phyloP scores from a whole-genome alignment of 2,329 filamentous ascomycete genomes.

The Xylaria sp. region DNA sequence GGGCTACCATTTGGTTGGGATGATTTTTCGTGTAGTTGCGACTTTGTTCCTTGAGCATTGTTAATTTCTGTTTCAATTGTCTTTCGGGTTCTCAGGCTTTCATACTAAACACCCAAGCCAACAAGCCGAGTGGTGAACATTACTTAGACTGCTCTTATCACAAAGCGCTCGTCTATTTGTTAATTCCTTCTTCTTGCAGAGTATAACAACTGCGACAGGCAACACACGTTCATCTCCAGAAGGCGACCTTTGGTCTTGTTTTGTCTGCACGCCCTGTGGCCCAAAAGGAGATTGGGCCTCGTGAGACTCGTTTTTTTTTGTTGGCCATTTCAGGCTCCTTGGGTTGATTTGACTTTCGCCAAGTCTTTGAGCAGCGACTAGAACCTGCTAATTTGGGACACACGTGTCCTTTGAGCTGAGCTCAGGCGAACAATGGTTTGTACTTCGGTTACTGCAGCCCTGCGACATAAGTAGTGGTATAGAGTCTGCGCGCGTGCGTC shows the following conservation, averaged over 20 bases:
- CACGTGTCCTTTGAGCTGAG: conserved; percentile 27
- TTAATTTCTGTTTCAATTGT: background rate
- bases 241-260: background rate
- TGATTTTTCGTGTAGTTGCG: no score
- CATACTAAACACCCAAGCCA: background rate
- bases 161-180: background rate
- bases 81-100: background rate
- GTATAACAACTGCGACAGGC: background rate
- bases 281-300: background rate
- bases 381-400: conserved; percentile 14
- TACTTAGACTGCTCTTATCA: background rate
- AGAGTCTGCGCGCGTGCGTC: conserved; percentile 2
- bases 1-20: no score
- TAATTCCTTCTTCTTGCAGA: background rate
- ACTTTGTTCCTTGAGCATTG: background rate
- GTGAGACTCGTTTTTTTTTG: background rate
- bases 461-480: conserved; percentile 17
- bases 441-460: conserved; percentile 20
- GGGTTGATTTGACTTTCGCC: background rate
- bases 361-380: conserved; percentile 6
- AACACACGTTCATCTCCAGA: background rate
- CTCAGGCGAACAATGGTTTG: conserved; percentile 26
- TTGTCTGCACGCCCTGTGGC: background rate
- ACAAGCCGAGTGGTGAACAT: background rate
- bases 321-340: background rate